Evolutionary conservation across 1,139 yeast genomes (phyloP), one percentile per base, ranked within the genome.

Genomic region (Lodderomyces oxycetoniae): DNA sequence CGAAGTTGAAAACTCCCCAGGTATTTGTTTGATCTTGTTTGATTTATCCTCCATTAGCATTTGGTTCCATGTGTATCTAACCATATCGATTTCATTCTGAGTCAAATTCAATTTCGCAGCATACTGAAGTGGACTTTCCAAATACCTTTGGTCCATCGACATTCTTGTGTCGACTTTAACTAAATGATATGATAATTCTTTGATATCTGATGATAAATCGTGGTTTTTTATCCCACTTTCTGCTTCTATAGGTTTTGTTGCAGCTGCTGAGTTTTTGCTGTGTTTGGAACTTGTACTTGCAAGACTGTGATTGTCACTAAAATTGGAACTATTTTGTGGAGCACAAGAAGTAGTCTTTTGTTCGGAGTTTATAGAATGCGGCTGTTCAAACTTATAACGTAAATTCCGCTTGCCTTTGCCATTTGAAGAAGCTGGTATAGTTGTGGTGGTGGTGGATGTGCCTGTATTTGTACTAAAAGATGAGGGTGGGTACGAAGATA

Each of bases 51-150:
- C 73, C 30, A 59, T 47, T 27, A 67, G 46, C 71, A 67, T 63
- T 41, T 55, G 56, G 48, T 63, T 63, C 74, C 74, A 67, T 14
- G 71, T 65, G 46, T 57, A 65, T 32, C 72, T 47, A 32, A 67
- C 49, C 34, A 66, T 49, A 17, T 66, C 71, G 30, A 66, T 67
- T 37, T 67, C 72, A 31, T 48, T 50, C 31, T 51, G 48, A 38
- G 44, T 50, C 28, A 67, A 49, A 13, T 49, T 49, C 35, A 67
- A 52, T 22, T 49, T 49, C 9, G 66, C 59, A 30, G 48, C 47
- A 54, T 47, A 57, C 46, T 39, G 40, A 21, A 30, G 30, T 9
- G 33, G 32, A 13, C 21, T 19, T 15, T 32, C 38, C 7, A 32
- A 30, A 34, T 36, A 47, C 41, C 52, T 48, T 34, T 59, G 53